Percentiles rank a stretch among this genome's conserved stretches.
Evolutionary conservation across 164 flowering plant genomes (phyloP).

Genomic region (Warburgia ugandensis): DNA sequence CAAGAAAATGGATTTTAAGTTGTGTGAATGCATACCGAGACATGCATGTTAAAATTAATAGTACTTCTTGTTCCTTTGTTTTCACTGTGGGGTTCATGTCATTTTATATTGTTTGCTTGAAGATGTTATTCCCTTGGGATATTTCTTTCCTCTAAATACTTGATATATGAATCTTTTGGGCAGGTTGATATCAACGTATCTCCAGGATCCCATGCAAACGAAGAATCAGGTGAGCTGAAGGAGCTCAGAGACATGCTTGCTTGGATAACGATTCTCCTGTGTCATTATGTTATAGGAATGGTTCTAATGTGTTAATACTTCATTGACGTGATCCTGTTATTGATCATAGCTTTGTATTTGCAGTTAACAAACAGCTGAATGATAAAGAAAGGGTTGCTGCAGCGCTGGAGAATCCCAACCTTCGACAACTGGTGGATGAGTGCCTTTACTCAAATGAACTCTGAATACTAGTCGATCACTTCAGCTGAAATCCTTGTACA

Average conservation of each 20-base stretch:
- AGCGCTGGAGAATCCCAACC: conserved; percentile 89
- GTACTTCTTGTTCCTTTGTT: too few relatives aligned
- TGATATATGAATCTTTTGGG: background rate
- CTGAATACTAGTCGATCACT: background rate
- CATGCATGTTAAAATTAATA: too few relatives aligned
- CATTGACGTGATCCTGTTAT: background rate
- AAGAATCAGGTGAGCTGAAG: conserved; percentile 47
- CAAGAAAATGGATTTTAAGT: too few relatives aligned
- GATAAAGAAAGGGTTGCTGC: conserved; percentile 95
- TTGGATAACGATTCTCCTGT: background rate
- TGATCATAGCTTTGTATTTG: conserved; percentile 9
- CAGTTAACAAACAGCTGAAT: conserved; percentile 90
- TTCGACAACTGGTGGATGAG: conserved; percentile 88
- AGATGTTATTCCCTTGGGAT: too few relatives aligned
- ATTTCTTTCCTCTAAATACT: too few relatives aligned
- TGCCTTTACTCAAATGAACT: conserved; percentile 76
- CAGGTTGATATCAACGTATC: conserved; percentile 78
- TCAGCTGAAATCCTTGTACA: background rate
- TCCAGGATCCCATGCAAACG: conserved; percentile 82
- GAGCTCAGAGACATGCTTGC: background rate
- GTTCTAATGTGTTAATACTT: background rate
- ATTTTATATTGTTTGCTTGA: too few relatives aligned
- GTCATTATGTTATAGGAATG: background rate
- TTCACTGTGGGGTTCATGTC: too few relatives aligned
- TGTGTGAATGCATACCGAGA: too few relatives aligned